Evolutionary conservation across 257 asterid genomes (phyloP).

Genomic region (Solanum acaule): DNA sequence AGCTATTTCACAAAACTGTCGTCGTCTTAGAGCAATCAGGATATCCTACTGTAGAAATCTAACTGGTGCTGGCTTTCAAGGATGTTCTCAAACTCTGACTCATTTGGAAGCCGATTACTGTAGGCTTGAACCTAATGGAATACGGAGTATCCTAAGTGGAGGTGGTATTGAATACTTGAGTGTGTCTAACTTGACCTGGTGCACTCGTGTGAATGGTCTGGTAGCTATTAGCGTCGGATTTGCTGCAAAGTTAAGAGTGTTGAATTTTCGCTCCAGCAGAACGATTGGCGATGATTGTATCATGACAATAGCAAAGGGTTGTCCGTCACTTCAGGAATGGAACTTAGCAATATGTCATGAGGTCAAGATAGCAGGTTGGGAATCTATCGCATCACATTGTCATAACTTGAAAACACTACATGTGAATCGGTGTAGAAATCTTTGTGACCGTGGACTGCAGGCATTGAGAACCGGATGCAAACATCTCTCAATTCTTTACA

Average conservation of each 20-base stretch:
- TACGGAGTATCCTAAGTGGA: conserved; percentile 43
- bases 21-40: conserved; percentile 44
- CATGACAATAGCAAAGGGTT: conserved; percentile 38
- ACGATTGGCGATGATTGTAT: conserved; percentile 42
- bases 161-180: conserved; percentile 63
- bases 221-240: conserved; percentile 18
- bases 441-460: conserved; percentile 47
- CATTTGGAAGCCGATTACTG: conserved; percentile 57
- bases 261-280: conserved; percentile 55
- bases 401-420: conserved; percentile 44
- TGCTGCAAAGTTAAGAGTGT: conserved; percentile 33
- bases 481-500: conserved; percentile 27
- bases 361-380: conserved; percentile 41
- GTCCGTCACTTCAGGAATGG: conserved; percentile 59
- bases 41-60: conserved; percentile 49
- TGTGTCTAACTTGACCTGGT: conserved; percentile 41
- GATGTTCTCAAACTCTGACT: conserved; percentile 37
- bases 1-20: conserved; percentile 34
- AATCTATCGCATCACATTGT: conserved; percentile 40
- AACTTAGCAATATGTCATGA: conserved; percentile 64
- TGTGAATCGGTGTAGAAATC: conserved; percentile 52
- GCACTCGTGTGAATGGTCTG: conserved; percentile 32
- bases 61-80: conserved; percentile 55
- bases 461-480: conserved; percentile 51
- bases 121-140: conserved; percentile 57